Base-by-base conservation (phyloP, 345 rosid species). In the Citropsis articulata region DNA sequence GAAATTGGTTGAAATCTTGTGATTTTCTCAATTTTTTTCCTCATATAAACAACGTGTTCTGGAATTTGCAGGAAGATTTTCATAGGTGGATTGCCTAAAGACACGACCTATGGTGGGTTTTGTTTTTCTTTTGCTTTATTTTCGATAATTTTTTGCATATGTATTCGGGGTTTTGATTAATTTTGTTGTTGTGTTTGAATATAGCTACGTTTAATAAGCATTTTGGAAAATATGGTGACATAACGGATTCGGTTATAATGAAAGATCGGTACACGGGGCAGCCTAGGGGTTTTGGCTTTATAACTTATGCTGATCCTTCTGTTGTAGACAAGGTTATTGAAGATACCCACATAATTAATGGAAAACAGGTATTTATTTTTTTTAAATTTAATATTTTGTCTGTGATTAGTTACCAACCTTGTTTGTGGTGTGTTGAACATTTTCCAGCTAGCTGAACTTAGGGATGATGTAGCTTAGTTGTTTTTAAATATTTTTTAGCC, bases 271-370 rank as follows among this genome's bases (percentile, higher is more conserved):
- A 88, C 78, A 88, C 94, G 0, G 97, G 97, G 33, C 94, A 89
- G 70, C 98, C 98, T 24, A 85, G 99, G 14, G 98, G 98, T 35
- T 94, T 96, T 70, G 98, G 99, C 35, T 96, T 96, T 82, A 88
- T 96, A 22, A 96, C 97, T 7, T 94, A 83, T 79, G 94, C 97
- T 19, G 98, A 96, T 81, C 86, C 99, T 60, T 81, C 88, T 36
- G 97, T 89, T 66, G 98, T 94, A 5, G 98, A 94, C 75, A 91
- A 91, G 87, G 98, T 94, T 57, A 92, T 94, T 35, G 92, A 92
- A 74, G 97, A 94, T 35, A 71, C 78, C 18, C 97, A 96, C 80
- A 67, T 87, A 78, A 84, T 92, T 79, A 90, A 91, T 81, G 99
- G 92, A 14, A 95, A 95, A 77, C 97, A 93, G 94, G 99, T 93